phyloP scores from a whole-genome alignment of 305 asterid genomes.

The Euphrasia arctica region DNA sequence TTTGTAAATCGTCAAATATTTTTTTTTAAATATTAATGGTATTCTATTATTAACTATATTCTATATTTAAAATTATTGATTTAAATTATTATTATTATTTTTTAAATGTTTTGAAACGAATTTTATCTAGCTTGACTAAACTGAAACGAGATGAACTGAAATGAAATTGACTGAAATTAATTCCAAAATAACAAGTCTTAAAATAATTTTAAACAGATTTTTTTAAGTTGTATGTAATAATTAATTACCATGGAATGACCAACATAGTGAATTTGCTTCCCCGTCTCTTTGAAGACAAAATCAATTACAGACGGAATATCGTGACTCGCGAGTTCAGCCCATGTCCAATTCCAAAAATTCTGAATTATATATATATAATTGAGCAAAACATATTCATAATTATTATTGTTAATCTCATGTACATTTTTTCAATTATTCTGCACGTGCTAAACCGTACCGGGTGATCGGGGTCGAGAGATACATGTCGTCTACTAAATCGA shows the following conservation, averaged over 20 bases:
- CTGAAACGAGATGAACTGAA: too few relatives aligned
- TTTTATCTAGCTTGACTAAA: too few relatives aligned
- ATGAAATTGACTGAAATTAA: too few relatives aligned
- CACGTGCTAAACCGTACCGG: slow-evolving; percentile 29
- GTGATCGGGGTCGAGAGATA: slow-evolving; percentile 35
- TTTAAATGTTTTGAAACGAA: too few relatives aligned
- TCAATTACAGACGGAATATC: slow-evolving; percentile 43
- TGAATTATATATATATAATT: slow-evolving; percentile 7
- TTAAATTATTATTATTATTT: too few relatives aligned
- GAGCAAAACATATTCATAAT: neutral
- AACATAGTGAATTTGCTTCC: slow-evolving; percentile 44
- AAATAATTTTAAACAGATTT: too few relatives aligned
- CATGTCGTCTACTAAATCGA: slow-evolving; percentile 48
- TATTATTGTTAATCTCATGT: neutral
- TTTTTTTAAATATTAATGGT: too few relatives aligned
- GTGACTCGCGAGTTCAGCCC: slow-evolving; percentile 51
- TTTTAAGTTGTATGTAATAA: too few relatives aligned
- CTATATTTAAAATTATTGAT: too few relatives aligned
- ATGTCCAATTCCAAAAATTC: slow-evolving; percentile 66
- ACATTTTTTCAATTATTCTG: neutral
- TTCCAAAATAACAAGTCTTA: too few relatives aligned
- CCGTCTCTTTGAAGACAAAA: slow-evolving; percentile 40
- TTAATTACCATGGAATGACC: slow-evolving; percentile 61
- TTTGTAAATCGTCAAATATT: too few relatives aligned
- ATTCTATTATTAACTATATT: too few relatives aligned